Conservation (phyloP, 192 early-diverging fungal genomes). For the Coemansia sp. region DNA sequence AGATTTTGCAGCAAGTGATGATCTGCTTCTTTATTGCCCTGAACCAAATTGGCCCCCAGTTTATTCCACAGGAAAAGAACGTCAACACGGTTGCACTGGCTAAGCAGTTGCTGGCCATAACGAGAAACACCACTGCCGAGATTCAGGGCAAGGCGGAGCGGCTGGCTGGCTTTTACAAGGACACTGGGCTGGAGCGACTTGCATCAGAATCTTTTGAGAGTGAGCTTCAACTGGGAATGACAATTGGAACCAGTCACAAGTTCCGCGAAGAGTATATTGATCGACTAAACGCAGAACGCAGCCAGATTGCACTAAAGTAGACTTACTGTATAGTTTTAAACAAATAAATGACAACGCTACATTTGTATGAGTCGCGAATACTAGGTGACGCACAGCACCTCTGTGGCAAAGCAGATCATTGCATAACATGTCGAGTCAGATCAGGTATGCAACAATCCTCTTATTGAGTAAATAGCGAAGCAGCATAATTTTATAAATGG, state of each 20-base stretch:
- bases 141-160: conserved; percentile 22
- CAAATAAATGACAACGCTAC: neutral
- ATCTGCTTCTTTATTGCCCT: conserved; percentile 47
- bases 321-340: neutral
- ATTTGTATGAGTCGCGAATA: no score
- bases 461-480: no score
- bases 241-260: conserved; percentile 28
- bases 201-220: conserved; percentile 27
- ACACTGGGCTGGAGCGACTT: conserved; percentile 23
- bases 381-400: no score
- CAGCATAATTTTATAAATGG: neutral
- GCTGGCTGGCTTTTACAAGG: conserved; percentile 21
- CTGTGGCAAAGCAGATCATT: no score
- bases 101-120: conserved; percentile 20
- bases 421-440: no score
- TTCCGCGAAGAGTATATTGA: conserved; percentile 35
- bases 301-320: conserved; percentile 4
- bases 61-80: conserved; percentile 38
- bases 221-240: conserved; percentile 44
- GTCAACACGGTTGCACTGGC: conserved; percentile 38
- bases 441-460: no score
- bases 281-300: conserved; percentile 26
- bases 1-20: conserved; percentile 45
- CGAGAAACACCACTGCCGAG: conserved; percentile 23
- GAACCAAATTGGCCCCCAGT: conserved; percentile 54